These are phyloP conservation scores for Lolium perenne DNA, from an alignment of 176 grass and related monocot species.

Conservation along the genomic window DNA sequence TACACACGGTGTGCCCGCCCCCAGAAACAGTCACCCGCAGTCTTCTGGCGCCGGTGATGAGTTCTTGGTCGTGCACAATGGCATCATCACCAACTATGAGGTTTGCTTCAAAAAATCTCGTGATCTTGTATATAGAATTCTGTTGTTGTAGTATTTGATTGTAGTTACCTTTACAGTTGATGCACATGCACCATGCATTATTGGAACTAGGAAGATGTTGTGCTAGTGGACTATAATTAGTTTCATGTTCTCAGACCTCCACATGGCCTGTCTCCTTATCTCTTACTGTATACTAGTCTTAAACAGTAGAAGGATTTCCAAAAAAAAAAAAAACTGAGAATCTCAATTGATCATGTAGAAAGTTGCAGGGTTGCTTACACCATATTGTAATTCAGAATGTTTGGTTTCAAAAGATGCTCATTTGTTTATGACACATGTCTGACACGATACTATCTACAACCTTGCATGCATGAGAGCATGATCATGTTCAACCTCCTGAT, in stretches of 20 bases:
- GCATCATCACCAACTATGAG: slow-evolving; percentile 99
- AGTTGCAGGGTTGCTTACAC: background rate
- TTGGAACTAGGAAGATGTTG: slow-evolving; percentile 36
- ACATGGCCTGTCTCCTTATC: slow-evolving; percentile 47
- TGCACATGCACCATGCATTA: slow-evolving; percentile 43
- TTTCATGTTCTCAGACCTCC: slow-evolving; percentile 3
- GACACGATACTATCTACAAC: background rate
- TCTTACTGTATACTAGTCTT: slow-evolving; percentile 2
- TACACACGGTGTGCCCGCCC: slow-evolving; percentile 85
- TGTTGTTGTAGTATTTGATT: background rate
- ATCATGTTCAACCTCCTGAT: background rate
- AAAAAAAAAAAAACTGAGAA: background rate
- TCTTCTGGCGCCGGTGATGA: slow-evolving; percentile 83
- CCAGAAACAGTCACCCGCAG: slow-evolving; percentile 96
- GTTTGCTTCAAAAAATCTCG: slow-evolving; percentile 42
- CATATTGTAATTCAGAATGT: background rate
- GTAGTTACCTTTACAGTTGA: slow-evolving; percentile 25
- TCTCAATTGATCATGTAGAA: background rate
- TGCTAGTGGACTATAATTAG: slow-evolving; percentile 30
- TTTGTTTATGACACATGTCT: slow-evolving; percentile 5
- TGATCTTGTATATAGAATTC: background rate
- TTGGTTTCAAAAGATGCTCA: background rate
- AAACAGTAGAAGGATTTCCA: background rate
- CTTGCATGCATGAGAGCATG: background rate
- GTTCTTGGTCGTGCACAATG: slow-evolving; percentile 98